phyloP scores from a whole-genome alignment of 768 basidiomycete genomes.

The Lactarius hengduanensis region DNA sequence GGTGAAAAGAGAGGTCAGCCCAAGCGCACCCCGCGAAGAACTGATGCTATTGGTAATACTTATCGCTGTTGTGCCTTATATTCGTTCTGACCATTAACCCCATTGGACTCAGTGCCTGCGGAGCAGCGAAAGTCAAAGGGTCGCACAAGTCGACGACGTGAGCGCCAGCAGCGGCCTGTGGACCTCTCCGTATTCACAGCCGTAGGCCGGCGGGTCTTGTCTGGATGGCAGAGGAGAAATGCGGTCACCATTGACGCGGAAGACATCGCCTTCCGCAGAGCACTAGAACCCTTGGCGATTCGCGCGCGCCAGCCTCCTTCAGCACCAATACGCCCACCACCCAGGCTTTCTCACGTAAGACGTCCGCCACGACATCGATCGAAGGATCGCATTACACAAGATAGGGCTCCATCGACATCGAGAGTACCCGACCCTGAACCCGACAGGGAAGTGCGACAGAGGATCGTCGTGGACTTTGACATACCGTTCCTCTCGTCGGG shows the following conservation, averaged over 20 bases:
- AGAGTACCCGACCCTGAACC: constrained; percentile 1
- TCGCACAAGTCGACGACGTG: constrained; percentile 10
- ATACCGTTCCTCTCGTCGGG: constrained; percentile 52
- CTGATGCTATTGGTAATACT: constrained; percentile 1
- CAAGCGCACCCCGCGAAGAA: background rate
- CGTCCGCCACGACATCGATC: background rate
- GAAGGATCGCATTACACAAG: background rate
- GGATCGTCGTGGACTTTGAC: constrained; percentile 49
- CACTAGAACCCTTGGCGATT: constrained; percentile 10
- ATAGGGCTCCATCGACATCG: constrained; percentile 2
- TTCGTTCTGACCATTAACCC: background rate
- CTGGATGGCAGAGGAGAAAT: constrained; percentile 36
- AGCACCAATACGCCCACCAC: constrained; percentile 5
- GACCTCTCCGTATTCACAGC: constrained; percentile 42
- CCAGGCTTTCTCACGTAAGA: background rate
- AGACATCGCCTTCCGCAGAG: constrained; percentile 37
- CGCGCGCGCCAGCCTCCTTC: constrained; percentile 1
- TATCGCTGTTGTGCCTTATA: background rate
- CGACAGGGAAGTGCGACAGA: constrained; percentile 24
- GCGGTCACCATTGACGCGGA: constrained; percentile 46
- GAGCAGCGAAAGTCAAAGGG: background rate
- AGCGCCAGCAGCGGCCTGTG: constrained; percentile 32
- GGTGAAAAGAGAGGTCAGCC: constrained; percentile 3
- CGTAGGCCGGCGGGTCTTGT: constrained; percentile 40
- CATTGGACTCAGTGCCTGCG: background rate